Conservation (phyloP, 1,284 basidiomycete species). For the Thecaphora frezii region DNA sequence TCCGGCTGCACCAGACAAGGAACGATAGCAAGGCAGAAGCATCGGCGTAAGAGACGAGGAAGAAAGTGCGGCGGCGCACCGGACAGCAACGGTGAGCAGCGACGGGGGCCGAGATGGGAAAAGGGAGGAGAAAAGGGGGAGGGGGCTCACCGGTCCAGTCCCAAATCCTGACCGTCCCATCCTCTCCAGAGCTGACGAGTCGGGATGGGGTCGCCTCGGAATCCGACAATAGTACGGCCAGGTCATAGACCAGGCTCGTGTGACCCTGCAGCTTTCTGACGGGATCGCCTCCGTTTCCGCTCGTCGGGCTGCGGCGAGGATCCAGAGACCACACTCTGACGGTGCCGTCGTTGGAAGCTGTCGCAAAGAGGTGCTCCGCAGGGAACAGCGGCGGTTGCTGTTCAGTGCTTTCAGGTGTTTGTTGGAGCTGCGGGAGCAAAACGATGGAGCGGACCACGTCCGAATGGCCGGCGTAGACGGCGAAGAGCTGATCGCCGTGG, state of each 20-base stretch:
- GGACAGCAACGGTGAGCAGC: too few species aligned
- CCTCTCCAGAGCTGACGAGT: conserved; percentile 31
- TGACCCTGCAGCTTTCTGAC: conserved; percentile 20
- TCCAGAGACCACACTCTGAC: conserved; percentile 30
- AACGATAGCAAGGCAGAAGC: too few species aligned
- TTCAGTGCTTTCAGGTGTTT: too few species aligned
- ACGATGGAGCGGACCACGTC: conserved; percentile 34
- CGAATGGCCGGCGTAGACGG: conserved; percentile 33
- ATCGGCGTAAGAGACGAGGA: too few species aligned
- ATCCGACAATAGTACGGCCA: conserved; percentile 1
- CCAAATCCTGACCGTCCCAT: conserved; percentile 32
- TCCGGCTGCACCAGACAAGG: background rate
- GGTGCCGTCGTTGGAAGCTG: conserved; percentile 31
- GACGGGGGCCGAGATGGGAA: too few species aligned
- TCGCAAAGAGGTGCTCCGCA: conserved; percentile 21
- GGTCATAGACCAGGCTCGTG: conserved; percentile 29
- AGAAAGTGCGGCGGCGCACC: too few species aligned
- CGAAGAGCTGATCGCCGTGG: conserved; percentile 24
- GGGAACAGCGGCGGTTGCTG: conserved; percentile 2
- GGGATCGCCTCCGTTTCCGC: conserved; percentile 29
- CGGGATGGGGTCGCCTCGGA: background rate
- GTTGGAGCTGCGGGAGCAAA: conserved; percentile 8
- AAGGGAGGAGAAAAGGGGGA: too few species aligned
- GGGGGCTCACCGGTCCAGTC: conserved; percentile 8
- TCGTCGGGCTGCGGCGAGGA: conserved; percentile 15